These are phyloP conservation scores for Chamaecrista fasciculata DNA, from an alignment of 306 rosid species.

Conservation along the genomic window DNA sequence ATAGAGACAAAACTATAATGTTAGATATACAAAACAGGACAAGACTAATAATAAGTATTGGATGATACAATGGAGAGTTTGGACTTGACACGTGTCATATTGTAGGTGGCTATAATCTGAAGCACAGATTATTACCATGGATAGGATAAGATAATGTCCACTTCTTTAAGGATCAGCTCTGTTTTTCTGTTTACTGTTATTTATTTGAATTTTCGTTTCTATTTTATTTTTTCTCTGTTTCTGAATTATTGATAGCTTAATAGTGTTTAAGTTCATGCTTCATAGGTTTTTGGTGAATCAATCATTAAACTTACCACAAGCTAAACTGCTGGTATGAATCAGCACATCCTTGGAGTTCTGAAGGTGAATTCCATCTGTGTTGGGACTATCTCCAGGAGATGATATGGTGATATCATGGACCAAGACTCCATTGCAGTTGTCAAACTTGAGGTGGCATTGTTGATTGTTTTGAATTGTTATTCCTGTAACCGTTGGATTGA, in stretches of 20 bases:
- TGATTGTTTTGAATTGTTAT: slow-evolving; percentile 1
- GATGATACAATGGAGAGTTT: slow-evolving; percentile 11
- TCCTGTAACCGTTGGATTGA: slow-evolving; percentile 10
- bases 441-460: slow-evolving; percentile 13
- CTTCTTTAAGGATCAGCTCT: neutral
- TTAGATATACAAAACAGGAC: neutral
- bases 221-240: neutral
- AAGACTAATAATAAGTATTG: neutral
- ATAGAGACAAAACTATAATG: neutral
- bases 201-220: neutral
- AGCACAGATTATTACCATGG: neutral
- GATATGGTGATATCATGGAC: slow-evolving; percentile 10
- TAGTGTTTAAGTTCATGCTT: neutral
- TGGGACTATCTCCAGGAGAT: slow-evolving; percentile 9
- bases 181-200: neutral
- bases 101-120: neutral
- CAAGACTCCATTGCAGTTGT: slow-evolving; percentile 3
- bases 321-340: slow-evolving; percentile 1
- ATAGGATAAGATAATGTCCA: neutral
- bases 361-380: no score
- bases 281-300: neutral
- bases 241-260: neutral
- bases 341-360: slow-evolving; percentile 14
- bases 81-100: slow-evolving; percentile 19
- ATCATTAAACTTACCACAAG: slow-evolving; percentile 13